Percentiles rank a stretch among this genome's conserved stretches.
phyloP scores from a whole-genome alignment of 495 filamentous ascomycete species.

The Thermothielavioides terrestris region DNA sequence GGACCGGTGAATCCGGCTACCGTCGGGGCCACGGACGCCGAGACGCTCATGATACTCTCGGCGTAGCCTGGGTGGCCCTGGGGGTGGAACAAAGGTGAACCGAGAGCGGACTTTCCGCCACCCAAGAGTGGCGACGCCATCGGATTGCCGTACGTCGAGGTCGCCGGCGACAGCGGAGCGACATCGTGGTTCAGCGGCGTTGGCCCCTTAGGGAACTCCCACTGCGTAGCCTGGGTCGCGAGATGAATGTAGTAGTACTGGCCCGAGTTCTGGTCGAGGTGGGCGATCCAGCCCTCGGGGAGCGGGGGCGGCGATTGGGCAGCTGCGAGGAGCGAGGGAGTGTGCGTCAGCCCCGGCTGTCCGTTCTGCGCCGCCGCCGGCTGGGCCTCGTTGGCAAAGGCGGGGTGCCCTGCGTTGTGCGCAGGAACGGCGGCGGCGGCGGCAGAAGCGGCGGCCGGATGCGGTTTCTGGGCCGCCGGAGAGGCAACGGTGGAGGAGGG shows the following conservation, averaged over 20 bases:
- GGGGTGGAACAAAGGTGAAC: constrained; percentile 66
- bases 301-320: constrained; percentile 81
- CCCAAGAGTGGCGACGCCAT: constrained; percentile 64
- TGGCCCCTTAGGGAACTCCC: constrained; percentile 94
- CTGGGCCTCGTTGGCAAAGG: constrained; percentile 73
- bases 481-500: constrained; percentile 1
- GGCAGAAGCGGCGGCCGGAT: constrained; percentile 13
- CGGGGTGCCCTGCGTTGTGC: constrained; percentile 40
- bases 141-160: constrained; percentile 70
- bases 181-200: constrained; percentile 73
- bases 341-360: constrained; percentile 36
- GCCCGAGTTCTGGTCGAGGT: constrained; percentile 86
- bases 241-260: constrained; percentile 99
- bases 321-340: constrained; percentile 46
- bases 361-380: constrained; percentile 31
- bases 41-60: constrained; percentile 69
- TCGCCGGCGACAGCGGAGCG: constrained; percentile 68
- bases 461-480: constrained; percentile 14
- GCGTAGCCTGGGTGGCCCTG: constrained; percentile 59
- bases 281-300: constrained; percentile 97
- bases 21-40: constrained; percentile 56
- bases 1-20: constrained; percentile 70
- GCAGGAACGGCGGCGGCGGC: constrained; percentile 15
- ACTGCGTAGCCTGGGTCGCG: constrained; percentile 91
- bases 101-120: constrained; percentile 61